Percentiles rank a stretch among this genome's conserved stretches.
Evolutionary conservation across 2,329 filamentous ascomycete species (phyloP).

Genomic region (Cladorrhinum sp.): DNA sequence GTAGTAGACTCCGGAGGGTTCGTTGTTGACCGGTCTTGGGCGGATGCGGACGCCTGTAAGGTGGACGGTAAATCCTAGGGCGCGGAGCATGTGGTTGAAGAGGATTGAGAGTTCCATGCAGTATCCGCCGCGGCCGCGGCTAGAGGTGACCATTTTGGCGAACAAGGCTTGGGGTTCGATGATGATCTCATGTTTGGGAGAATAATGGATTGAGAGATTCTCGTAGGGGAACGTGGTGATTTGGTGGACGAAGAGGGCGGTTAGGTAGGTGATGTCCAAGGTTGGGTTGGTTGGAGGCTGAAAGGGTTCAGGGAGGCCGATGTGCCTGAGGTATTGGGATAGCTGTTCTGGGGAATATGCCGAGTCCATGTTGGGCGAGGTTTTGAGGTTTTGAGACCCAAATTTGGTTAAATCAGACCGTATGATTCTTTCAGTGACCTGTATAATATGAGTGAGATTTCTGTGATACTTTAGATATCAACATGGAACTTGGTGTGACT

Average conservation of each 20-base stretch:
- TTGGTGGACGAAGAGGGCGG: conserved; percentile 35
- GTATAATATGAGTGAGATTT: background rate
- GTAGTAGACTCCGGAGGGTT: conserved; percentile 39
- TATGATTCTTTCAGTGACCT: background rate
- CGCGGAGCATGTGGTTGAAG: conserved; percentile 37
- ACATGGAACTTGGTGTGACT: conserved; percentile 3
- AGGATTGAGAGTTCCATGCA: conserved; percentile 59
- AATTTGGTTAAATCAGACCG: background rate
- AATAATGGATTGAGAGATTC: conserved; percentile 54
- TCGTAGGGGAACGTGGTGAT: conserved; percentile 54
- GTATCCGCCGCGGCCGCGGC: conserved; percentile 52
- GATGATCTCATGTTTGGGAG: conserved; percentile 34
- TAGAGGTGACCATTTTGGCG: conserved; percentile 44
- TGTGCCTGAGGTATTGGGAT: conserved; percentile 24
- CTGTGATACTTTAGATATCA: background rate
- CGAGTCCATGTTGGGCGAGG: conserved; percentile 12
- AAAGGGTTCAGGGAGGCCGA: conserved; percentile 24
- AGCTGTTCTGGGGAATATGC: conserved; percentile 22
- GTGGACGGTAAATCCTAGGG: conserved; percentile 28
- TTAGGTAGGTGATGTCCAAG: conserved; percentile 35
- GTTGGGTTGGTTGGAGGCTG: conserved; percentile 21
- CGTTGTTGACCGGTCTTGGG: conserved; percentile 35
- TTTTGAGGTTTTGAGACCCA: background rate
- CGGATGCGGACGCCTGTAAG: conserved; percentile 50
- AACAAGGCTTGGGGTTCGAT: conserved; percentile 49